Evolutionary conservation across 1,139 yeast genomes (phyloP), one percentile per base, ranked within the genome.

Genomic region (Arxiozyma heterogenica): DNA sequence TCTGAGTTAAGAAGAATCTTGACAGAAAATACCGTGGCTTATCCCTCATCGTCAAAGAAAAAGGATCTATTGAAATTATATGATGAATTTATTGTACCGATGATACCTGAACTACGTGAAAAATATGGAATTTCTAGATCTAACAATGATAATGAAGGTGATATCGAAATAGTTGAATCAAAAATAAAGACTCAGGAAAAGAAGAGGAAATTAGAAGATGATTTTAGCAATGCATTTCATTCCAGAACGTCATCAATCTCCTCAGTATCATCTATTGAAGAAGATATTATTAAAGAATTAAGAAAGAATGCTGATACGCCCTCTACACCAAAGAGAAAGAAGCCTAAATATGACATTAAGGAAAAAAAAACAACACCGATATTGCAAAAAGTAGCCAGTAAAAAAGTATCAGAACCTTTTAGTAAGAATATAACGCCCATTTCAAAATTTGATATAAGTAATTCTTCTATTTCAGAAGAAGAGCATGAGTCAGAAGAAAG

Each of bases 1-100:
- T 79, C 87, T 6, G 80, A 84, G 56, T 73, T 89, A 62, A 76
- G 93, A 60, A 76, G 81, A 44, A 74, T 86, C 44, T 73, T 89
- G 55, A 69, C 75, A 41, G 80, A 78, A 53, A 78, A 86, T 65
- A 73, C 76, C n/a, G 74, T 88, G 23, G 69, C 70, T 9, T 82
- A 75, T 63, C 77, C 84, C 0, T 74, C 86, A 4, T 75, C 79
- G 52, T 82, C 87, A 11, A 84, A 82, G 64, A 89, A 89, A 67
- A 69, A 78, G 4, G 80, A 78, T 11, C 73, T 86, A 55, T 69
- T 87, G 9, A 73, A 72, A 20, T 64, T 84, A 6, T 86, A 83
- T 65, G 70, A 75, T 20, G 65, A 71, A 2, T 66, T 80, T n/a
- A 72, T 86, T 20, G 57, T 57, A 18, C 62, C 62, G 6, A 55